phyloP scores from a whole-genome alignment of 257 asterid genomes.

The Lycium ferocissimum region DNA sequence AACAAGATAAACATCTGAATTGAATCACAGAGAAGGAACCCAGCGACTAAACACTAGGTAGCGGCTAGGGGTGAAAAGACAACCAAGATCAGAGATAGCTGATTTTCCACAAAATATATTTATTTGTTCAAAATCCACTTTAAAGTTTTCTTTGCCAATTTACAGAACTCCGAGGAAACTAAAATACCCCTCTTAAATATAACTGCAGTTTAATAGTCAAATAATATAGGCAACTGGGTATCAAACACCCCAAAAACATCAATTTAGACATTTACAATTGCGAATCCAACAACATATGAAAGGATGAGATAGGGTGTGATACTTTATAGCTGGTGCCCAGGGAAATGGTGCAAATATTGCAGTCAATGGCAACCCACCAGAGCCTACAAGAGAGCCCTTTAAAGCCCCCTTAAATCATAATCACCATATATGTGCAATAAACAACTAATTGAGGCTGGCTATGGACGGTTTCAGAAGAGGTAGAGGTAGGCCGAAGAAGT shows the following conservation, averaged over 20 bases:
- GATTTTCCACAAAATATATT: not conserved
- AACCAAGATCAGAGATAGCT: conserved; percentile 2
- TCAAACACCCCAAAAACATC: conserved; percentile 28
- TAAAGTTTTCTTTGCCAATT: not conserved
- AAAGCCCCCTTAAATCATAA: not conserved
- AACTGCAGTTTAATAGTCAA: not conserved
- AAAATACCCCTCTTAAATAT: not conserved
- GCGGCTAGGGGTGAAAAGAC: not conserved
- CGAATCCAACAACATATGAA: not conserved
- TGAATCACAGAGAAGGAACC: conserved; percentile 5
- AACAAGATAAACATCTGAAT: conserved; percentile 9
- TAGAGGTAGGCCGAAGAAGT: too few species aligned
- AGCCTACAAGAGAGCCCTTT: not conserved
- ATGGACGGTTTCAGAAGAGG: too few species aligned
- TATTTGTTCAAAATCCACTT: not conserved
- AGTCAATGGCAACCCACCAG: conserved; percentile 20
- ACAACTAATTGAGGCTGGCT: not conserved
- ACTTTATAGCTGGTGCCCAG: not conserved
- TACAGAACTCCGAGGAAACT: not conserved
- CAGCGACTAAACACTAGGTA: conserved; percentile 23
- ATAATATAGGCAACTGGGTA: not conserved
- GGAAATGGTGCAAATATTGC: conserved; percentile 8
- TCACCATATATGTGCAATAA: conserved; percentile 7
- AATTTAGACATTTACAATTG: not conserved
- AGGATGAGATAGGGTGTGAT: not conserved